Conservation (phyloP, 176 grass and related monocot species). For the Carex pumila region DNA sequence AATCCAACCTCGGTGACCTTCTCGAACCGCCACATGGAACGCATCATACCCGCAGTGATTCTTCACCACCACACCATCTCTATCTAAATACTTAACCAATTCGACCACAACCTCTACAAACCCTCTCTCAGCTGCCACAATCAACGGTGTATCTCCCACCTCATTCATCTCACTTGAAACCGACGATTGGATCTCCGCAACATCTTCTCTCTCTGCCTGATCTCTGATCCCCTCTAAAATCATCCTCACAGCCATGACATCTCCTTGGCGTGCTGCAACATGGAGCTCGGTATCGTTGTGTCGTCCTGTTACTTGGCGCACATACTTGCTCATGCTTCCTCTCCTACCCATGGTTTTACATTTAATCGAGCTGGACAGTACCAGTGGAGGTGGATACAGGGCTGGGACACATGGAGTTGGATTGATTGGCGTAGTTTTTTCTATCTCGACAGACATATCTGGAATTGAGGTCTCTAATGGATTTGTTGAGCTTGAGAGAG, state of each 20-base stretch:
- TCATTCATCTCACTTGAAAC: constrained; percentile 72
- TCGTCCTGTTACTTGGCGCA: constrained; percentile 85
- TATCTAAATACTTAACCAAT: constrained; percentile 56
- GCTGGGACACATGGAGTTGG: background rate
- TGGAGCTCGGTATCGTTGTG: constrained; percentile 88
- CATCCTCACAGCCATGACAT: constrained; percentile 26
- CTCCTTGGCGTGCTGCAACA: constrained; percentile 55
- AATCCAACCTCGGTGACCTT: constrained; percentile 58
- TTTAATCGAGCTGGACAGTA: constrained; percentile 50
- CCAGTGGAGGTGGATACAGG: constrained; percentile 25
- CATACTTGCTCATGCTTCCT: constrained; percentile 65
- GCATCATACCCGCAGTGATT: constrained; percentile 70
- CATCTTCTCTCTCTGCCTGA: constrained; percentile 29
- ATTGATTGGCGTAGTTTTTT: constrained; percentile 21
- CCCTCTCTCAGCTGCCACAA: constrained; percentile 61
- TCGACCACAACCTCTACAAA: constrained; percentile 50
- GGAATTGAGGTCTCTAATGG: background rate
- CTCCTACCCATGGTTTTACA: constrained; percentile 33
- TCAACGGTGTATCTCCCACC: constrained; percentile 61
- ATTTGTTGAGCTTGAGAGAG: constrained; percentile 20
- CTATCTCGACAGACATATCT: constrained; percentile 52
- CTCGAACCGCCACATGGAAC: constrained; percentile 66
- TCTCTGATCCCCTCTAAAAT: constrained; percentile 39
- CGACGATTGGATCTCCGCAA: constrained; percentile 36
- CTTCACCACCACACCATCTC: constrained; percentile 45